Conservation (phyloP, 768 basidiomycete species). For the Asterophora parasitica region DNA sequence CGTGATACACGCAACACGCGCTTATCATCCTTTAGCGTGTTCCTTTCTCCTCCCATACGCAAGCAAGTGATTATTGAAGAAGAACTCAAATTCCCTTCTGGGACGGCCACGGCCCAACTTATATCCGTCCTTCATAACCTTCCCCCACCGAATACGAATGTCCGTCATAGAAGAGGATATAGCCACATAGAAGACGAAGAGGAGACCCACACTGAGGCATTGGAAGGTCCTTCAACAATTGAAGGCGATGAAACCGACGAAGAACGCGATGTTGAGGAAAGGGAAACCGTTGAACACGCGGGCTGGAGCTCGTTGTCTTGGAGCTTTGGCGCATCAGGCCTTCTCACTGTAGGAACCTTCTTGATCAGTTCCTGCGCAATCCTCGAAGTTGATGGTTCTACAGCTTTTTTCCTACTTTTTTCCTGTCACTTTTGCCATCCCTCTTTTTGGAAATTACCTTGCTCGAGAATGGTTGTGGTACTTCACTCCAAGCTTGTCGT, state of each 20-base stretch:
- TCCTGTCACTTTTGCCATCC: conserved; percentile 82
- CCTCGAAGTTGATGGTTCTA: conserved; percentile 4
- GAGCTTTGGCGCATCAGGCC: conserved; percentile 74
- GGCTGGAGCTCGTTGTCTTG: conserved; percentile 76
- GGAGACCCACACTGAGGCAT: conserved; percentile 15
- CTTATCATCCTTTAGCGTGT: conserved; percentile 53
- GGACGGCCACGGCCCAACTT: conserved; percentile 93
- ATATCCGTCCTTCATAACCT: conserved; percentile 84
- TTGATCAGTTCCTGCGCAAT: neutral
- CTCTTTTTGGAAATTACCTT: conserved; percentile 77
- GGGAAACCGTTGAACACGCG: conserved; percentile 50
- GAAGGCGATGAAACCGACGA: conserved; percentile 28
- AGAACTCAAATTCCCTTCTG: conserved; percentile 89
- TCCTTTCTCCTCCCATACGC: conserved; percentile 89
- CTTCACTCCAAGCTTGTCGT: conserved; percentile 87
- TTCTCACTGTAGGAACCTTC: conserved; percentile 60
- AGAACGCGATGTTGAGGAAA: conserved; percentile 29
- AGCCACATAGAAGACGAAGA: conserved; percentile 35
- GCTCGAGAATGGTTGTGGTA: conserved; percentile 91
- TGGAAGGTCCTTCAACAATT: conserved; percentile 9
- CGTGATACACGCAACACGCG: neutral
- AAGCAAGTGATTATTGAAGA: conserved; percentile 97
- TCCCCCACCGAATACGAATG: conserved; percentile 56
- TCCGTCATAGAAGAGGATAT: conserved; percentile 59
- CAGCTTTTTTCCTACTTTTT: conserved; percentile 88